Percentiles rank a stretch among this genome's conserved stretches.
phyloP scores from a whole-genome alignment of 2,329 filamentous ascomycete species.

The Colletotrichum aenigma region DNA sequence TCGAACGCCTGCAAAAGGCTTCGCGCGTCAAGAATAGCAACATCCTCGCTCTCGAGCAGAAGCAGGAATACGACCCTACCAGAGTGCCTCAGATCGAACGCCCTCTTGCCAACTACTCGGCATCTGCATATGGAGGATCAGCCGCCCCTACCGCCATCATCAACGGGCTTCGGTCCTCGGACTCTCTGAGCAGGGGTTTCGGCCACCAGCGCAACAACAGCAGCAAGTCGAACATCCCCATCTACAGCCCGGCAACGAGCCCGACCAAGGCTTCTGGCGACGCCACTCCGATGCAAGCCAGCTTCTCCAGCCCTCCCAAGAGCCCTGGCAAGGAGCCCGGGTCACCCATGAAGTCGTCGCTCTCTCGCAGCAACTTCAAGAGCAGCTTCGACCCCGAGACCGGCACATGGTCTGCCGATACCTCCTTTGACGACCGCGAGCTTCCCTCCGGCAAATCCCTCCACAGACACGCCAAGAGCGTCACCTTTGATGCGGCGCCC shows the following conservation, averaged over 20 bases:
- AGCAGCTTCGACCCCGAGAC: constrained; percentile 72
- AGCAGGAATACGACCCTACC: constrained; percentile 89
- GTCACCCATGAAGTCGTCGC: constrained; percentile 89
- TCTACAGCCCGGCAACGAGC: constrained; percentile 54
- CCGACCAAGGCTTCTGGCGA: constrained; percentile 24
- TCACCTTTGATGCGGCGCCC: constrained; percentile 93
- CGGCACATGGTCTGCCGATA: constrained; percentile 71
- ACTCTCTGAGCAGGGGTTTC: constrained; percentile 42
- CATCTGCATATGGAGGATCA: constrained; percentile 69
- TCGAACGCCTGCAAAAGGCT: constrained; percentile 93
- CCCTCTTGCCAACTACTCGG: constrained; percentile 78
- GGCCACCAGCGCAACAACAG: constrained; percentile 54
- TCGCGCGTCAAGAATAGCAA: constrained; percentile 98
- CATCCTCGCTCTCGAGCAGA: constrained; percentile 92
- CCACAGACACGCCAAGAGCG: constrained; percentile 90
- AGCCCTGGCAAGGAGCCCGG: constrained; percentile 72
- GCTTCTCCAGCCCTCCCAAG: constrained; percentile 33
- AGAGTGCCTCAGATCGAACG: constrained; percentile 80
- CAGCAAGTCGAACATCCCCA: constrained; percentile 65
- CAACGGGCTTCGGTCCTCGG: constrained; percentile 55
- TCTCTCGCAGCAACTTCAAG: constrained; percentile 72
- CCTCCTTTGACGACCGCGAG: constrained; percentile 60
- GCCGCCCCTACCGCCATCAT: constrained; percentile 39
- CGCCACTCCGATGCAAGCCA: background rate
- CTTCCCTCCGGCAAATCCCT: constrained; percentile 70